These are phyloP conservation scores for Schizochytrium sp. DNA, from an alignment of 108 stramenopile species.

Conservation along the genomic window DNA sequence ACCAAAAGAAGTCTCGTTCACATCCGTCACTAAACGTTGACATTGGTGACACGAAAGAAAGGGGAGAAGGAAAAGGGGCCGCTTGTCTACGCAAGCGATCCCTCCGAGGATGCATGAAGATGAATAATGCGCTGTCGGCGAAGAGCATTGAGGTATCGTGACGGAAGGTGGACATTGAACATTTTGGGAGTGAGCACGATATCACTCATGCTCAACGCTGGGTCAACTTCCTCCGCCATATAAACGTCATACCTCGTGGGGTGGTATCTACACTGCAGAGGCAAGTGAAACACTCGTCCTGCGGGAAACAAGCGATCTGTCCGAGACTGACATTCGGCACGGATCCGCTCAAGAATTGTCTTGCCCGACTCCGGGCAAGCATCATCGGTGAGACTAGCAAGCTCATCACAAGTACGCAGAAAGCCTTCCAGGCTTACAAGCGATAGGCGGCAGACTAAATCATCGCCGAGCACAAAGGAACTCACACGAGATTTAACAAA, in stretches of 20 bases:
- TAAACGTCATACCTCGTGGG: slow-evolving; percentile 15
- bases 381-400: not conserved
- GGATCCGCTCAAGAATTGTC: not conserved
- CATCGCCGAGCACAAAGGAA: slow-evolving; percentile 27
- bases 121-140: slow-evolving; percentile 23
- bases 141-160: not conserved
- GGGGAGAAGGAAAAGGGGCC: too few species aligned
- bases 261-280: slow-evolving; percentile 20
- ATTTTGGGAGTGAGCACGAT: slow-evolving; percentile 49
- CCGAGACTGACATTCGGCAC: slow-evolving; percentile 2
- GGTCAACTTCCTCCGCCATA: slow-evolving; percentile 39
- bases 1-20: too few species aligned
- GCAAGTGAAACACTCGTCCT: slow-evolving; percentile 12
- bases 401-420: slow-evolving; percentile 36
- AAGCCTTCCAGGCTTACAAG: slow-evolving; percentile 22
- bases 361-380: not conserved
- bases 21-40: too few species aligned
- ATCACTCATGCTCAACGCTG: slow-evolving; percentile 24
- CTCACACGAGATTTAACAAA: not conserved
- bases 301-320: slow-evolving; percentile 29
- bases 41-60: too few species aligned
- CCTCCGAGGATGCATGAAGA: not conserved
- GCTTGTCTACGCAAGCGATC: not conserved
- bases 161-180: slow-evolving; percentile 28
- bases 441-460: slow-evolving; percentile 10